Evolutionary conservation across 768 basidiomycete species (phyloP), one percentile per base, ranked within the genome.

Genomic region (Wakefieldia striispora): DNA sequence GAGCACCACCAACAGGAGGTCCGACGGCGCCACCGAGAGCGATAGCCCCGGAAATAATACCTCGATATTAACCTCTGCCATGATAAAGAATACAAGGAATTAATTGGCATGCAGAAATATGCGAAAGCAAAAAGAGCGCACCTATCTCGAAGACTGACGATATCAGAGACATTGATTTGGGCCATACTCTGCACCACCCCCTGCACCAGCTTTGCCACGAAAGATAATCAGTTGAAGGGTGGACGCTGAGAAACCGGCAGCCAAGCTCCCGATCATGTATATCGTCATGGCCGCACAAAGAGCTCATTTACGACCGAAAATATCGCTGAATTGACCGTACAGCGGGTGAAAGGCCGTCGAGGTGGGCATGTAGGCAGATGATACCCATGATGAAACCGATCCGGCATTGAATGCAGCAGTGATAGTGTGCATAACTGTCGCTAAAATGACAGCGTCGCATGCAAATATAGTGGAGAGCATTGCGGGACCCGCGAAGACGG

Each of bases 401-500:
- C 62, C 62, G 0, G 86, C 81, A 45, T 82, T 72, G 66, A 89
- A 89, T 3, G 78, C 75, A 19, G 75, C 58, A 4, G 86, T 81
- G 40, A 91, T 80, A 0, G 82, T 86, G 0, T 86, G 84, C n/a
- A 90, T 69, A 2, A 85, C 82, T 0, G 87, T 88, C 0, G 84
- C 83, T 9, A 88, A 80, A 41, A 88, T 83, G 8, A 86, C 86
- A 10, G 86, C 83, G 62, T 89, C 86, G 0, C 87, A 68, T 0
- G 81, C 70, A 6, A 83, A 78, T 39, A 84, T 80, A 39, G 83
- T 71, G 11, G 82, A 75, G 40, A 84, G 86, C 1, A 82, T 66
- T 0, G 81, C 72, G 11, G 88, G 72, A 6, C 85, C 79, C 1
- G 74, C 60, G 58, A 88, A 86, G 6, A 87, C 78, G 11, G 79